phyloP scores from a whole-genome alignment of 2,329 filamentous ascomycete species.

The Claviceps sp. region DNA sequence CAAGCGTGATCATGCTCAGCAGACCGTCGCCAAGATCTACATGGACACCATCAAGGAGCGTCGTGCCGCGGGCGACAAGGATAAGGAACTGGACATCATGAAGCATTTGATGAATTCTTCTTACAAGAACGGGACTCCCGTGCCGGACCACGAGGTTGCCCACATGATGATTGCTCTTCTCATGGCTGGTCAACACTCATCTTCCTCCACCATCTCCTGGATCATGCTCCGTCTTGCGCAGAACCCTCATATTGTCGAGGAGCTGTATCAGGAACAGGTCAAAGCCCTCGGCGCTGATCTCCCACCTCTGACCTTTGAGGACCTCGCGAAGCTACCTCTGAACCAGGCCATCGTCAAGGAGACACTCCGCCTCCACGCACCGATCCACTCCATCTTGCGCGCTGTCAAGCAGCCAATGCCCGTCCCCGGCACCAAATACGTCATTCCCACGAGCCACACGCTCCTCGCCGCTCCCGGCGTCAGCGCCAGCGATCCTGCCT shows the following conservation, averaged over 20 bases:
- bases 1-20: constrained; percentile 64
- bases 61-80: constrained; percentile 35
- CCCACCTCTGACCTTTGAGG: constrained; percentile 62
- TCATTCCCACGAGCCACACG: constrained; percentile 66
- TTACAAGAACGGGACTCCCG: constrained; percentile 68
- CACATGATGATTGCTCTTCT: constrained; percentile 91
- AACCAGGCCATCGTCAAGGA: constrained; percentile 82
- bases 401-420: constrained; percentile 81
- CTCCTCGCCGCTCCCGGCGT: constrained; percentile 80
- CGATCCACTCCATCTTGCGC: constrained; percentile 90
- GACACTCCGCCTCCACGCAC: constrained; percentile 78
- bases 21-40: constrained; percentile 70
- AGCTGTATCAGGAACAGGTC: constrained; percentile 73
- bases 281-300: constrained; percentile 59
- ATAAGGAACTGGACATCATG: constrained; percentile 62
- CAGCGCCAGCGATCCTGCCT: constrained; percentile 54
- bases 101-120: constrained; percentile 76
- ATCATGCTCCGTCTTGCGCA: constrained; percentile 71
- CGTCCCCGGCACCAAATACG: constrained; percentile 68
- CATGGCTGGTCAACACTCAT: constrained; percentile 86
- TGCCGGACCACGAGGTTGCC: constrained; percentile 76
- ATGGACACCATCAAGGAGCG: constrained; percentile 68
- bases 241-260: constrained; percentile 63
- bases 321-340: constrained; percentile 64
- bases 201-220: constrained; percentile 73